Percentiles rank a stretch among this genome's conserved stretches.
Evolutionary conservation across 2,329 filamentous ascomycete species (phyloP).

Genomic region (Sarocladium oryzae): DNA sequence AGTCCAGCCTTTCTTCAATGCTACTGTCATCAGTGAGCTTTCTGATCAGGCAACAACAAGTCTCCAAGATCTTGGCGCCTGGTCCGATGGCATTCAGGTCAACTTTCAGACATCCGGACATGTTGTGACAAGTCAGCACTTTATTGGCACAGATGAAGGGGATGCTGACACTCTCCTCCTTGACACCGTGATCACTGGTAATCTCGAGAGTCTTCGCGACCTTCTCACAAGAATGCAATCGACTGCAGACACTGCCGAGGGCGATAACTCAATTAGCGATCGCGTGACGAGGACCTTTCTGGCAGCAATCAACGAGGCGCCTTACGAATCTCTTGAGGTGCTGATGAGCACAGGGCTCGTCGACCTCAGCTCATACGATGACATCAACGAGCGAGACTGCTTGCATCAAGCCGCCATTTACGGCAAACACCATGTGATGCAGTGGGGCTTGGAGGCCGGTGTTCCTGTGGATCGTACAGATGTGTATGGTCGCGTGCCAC

Average conservation of each 20-base stretch:
- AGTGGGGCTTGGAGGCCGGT: constrained; percentile 64
- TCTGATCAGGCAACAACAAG: constrained; percentile 98
- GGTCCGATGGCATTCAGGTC: constrained; percentile 94
- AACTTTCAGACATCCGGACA: constrained; percentile 64
- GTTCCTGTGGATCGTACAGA: constrained; percentile 78
- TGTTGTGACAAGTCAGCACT: constrained; percentile 58
- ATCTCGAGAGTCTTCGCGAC: constrained; percentile 70
- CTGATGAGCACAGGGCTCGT: constrained; percentile 77
- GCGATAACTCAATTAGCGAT: constrained; percentile 54
- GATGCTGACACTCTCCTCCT: constrained; percentile 85
- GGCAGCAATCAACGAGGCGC: constrained; percentile 79
- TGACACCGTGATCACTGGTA: constrained; percentile 79
- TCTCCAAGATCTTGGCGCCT: constrained; percentile 86
- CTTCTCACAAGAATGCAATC: constrained; percentile 67
- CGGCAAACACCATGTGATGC: constrained; percentile 71
- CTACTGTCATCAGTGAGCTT: constrained; percentile 90
- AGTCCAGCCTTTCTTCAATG: constrained; percentile 97
- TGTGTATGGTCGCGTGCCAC: constrained; percentile 86
- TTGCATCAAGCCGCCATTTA: constrained; percentile 96
- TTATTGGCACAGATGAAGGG: constrained; percentile 73
- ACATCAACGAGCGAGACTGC: constrained; percentile 96
- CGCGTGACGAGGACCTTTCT: constrained; percentile 86
- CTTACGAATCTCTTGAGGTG: constrained; percentile 66
- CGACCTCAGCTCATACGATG: constrained; percentile 88
- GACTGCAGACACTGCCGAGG: constrained; percentile 46